Conservation (phyloP, 208 protist species). For the Leishmania tropica region DNA sequence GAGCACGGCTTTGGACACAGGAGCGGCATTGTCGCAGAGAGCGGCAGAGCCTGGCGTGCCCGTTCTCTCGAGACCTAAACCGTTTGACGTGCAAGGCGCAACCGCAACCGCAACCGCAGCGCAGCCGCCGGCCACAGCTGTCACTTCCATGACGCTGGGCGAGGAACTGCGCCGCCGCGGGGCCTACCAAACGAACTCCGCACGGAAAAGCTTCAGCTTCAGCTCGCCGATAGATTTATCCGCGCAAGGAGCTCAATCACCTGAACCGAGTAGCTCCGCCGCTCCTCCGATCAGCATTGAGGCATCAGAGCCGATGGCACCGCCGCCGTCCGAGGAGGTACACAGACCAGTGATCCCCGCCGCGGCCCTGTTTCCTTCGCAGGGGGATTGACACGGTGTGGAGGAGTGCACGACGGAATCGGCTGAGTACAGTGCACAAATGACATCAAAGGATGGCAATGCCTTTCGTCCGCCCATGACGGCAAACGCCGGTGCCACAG, state of each 20-base stretch:
- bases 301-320: background rate
- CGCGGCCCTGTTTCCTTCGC: background rate
- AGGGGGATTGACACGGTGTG: background rate
- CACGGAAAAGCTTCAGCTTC: background rate
- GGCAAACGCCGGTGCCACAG: background rate
- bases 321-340: background rate
- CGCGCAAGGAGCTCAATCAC: background rate
- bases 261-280: background rate
- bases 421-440: background rate
- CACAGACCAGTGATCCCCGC: background rate
- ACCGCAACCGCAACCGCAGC: background rate
- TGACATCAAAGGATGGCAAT: background rate
- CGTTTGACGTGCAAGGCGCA: background rate
- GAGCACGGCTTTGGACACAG: background rate
- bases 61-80: background rate
- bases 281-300: background rate
- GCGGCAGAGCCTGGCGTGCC: background rate
- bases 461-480: background rate
- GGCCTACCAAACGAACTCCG: background rate
- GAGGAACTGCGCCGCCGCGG: constrained; percentile 7
- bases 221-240: background rate
- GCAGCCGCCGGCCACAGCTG: background rate
- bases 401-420: background rate
- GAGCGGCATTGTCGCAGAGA: background rate
- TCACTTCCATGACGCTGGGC: background rate